phyloP scores from a whole-genome alignment of 169 alveolate species.

The Eimeria praecox region DNA sequence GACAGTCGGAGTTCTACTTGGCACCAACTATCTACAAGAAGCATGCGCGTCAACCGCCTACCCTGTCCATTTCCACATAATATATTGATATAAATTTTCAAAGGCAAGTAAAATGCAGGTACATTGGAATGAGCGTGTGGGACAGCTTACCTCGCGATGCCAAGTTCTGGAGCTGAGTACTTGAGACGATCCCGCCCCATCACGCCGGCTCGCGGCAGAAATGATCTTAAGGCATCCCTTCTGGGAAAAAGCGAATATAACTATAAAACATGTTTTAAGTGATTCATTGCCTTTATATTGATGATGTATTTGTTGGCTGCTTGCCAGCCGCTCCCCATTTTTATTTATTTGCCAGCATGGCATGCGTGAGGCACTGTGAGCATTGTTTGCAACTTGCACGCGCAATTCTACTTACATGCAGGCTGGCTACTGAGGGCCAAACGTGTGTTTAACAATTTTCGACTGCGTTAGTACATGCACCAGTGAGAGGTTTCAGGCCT shows the following conservation, averaged over 20 bases:
- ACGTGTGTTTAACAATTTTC: no score
- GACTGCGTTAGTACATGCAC: no score
- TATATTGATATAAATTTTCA: neutral
- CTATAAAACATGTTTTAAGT: neutral
- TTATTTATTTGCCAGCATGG: no score
- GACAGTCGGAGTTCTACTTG: neutral
- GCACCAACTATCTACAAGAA: neutral
- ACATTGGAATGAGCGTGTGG: neutral
- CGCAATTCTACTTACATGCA: no score
- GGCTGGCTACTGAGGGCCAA: no score
- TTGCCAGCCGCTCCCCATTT: neutral
- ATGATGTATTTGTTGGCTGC: neutral
- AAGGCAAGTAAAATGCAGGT: neutral
- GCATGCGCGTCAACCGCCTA: neutral
- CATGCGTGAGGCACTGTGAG: no score
- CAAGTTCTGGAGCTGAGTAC: neutral
- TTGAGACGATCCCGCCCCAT: neutral
- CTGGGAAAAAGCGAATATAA: neutral
- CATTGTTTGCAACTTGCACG: no score
- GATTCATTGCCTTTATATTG: neutral
- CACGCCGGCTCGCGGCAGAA: neutral
- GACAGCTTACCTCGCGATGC: neutral
- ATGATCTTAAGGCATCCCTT: neutral
- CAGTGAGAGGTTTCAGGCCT: no score
- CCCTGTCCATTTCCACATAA: neutral